Base-by-base conservation (phyloP, 1,284 basidiomycete species). In the Pisolithus thermaeus region DNA sequence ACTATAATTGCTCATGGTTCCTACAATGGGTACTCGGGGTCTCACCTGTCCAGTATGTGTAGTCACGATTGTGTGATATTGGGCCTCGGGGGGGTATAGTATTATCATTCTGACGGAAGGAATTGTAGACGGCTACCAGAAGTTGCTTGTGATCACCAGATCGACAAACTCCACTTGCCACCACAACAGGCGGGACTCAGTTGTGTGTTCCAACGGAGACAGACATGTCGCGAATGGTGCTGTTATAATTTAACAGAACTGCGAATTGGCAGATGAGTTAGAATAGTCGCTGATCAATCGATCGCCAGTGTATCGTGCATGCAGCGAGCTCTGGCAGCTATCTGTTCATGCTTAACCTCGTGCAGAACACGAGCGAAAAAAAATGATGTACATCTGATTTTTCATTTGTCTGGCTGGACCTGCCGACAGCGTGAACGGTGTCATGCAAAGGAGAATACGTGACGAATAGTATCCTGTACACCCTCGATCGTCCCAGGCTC, bases 401-500 rank as follows among this genome's bases (percentile, higher is more conserved):
- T 12, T 28, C 18, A 20, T 35, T 46, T 32, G 7, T 2, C 28
- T 18, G n/a, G 8, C 12, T 9, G 8, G 7, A 20, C 18, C n/a
- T 22, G 25, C 25, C 9, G n/a, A 23, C 36, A 48, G 3, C 38
- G 16, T 47, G 23, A 44, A 22, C 18, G 44, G 18, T 35, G 16
- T 58, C 49, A 63, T 8, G 36, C 42, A 47, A 67, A 50, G 45
- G 55, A 69, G 65, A 85, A 86, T n/a, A 71, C 70, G 25, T 62
- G 72, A 39, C 78, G 74, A 46, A 91, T 83, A 35, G 82, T 70
- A 63, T 90, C 87, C 56, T 90, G 81, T 23, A 89, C 74, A 2
- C 85, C 86, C 56, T 90, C 87, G 57, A 84, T 77, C 6, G 78
- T 62, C 4, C 81, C 84, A n/a, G 90, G 61, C 50, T 74, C 71